These are phyloP conservation scores for Bipolaris cookei DNA, from an alignment of 2,329 filamentous ascomycete genomes.

Conservation along the genomic window DNA sequence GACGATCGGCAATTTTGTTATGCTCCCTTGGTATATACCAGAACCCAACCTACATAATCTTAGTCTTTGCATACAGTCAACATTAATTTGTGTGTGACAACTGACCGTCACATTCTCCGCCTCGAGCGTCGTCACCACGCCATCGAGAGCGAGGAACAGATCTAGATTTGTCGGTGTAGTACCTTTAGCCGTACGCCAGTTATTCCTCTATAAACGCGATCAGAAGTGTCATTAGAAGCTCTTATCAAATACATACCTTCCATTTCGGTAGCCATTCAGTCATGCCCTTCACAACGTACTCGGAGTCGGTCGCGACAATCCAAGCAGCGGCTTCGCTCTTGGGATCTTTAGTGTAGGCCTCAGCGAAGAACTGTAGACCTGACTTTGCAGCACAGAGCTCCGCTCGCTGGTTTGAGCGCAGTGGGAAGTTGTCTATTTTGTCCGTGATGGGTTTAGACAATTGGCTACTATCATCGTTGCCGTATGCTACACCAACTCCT, in stretches of 20 bases:
- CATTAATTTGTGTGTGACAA: constrained; percentile 29
- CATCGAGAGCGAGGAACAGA: constrained; percentile 16
- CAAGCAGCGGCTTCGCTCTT: constrained; percentile 2
- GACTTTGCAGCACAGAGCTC: constrained; percentile 18
- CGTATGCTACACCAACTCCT: too few species aligned
- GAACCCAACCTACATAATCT: constrained; percentile 7
- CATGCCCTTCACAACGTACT: constrained; percentile 26
- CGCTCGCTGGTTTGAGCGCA: too few species aligned
- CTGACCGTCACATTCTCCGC: constrained; percentile 13
- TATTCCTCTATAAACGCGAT: neutral
- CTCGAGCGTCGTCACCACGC: constrained; percentile 9
- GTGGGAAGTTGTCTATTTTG: too few species aligned
- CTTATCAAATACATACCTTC: constrained; percentile 9
- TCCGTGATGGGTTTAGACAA: too few species aligned
- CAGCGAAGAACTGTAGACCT: constrained; percentile 15
- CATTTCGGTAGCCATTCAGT: constrained; percentile 17
- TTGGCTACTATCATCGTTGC: too few species aligned
- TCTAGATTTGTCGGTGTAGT: constrained; percentile 12
- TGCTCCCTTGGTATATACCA: neutral
- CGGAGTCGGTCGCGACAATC: constrained; percentile 22
- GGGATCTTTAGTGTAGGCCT: neutral
- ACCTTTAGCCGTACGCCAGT: constrained; percentile 13
- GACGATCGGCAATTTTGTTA: constrained; percentile 19
- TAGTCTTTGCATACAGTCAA: constrained; percentile 47
- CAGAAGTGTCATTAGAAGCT: neutral